Base-by-base conservation (phyloP, 345 rosid genomes). In the Dovyalis caffra region DNA sequence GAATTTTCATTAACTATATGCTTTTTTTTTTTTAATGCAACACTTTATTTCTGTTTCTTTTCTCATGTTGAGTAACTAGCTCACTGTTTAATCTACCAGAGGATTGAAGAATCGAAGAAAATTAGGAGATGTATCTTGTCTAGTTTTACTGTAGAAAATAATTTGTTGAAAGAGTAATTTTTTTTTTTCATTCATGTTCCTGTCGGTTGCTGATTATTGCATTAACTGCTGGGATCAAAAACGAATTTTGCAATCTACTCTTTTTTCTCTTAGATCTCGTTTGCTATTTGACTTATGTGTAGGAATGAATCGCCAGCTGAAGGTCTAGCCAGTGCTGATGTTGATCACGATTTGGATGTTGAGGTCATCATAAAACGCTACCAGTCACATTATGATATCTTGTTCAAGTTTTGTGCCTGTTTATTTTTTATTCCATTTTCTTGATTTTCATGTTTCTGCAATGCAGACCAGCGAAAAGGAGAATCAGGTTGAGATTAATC, bases 401-500 rank as follows among this genome's bases (percentile, higher is more conserved):
- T 23, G 3, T 69, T 10, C 14, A 33, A 26, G 47, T 72, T 38
- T 18, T 25, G 56, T 58, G 38, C 58, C 64, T 71, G 72, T n/a
- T 51, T 66, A 12, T 69, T 51, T 60, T 77, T 69, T 43, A 38
- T 66, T 64, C 47, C 21, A 21, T 64, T 75, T 66, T 71, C 57
- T 78, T 76, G 29, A 72, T 43, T 43, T 73, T 68, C 80, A 56
- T 77, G 62, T 72, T 76, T 69, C 40, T 70, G 49, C 84, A 77
- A 67, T 80, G 63, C 91, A 92, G 97, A 77, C 56, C 20, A 73
- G 31, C 74, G 74, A 74, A 73, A 76, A 77, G 74, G 94, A 83
- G 78, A 85, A 84, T 70, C 86, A 77, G 73, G 76, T 83, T 72
- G 90, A 92, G 80, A 83, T 89, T 75, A 84, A 81, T 79, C 86